Conservation (phyloP, 768 basidiomycete genomes). For the Tricholoma matsutake region DNA sequence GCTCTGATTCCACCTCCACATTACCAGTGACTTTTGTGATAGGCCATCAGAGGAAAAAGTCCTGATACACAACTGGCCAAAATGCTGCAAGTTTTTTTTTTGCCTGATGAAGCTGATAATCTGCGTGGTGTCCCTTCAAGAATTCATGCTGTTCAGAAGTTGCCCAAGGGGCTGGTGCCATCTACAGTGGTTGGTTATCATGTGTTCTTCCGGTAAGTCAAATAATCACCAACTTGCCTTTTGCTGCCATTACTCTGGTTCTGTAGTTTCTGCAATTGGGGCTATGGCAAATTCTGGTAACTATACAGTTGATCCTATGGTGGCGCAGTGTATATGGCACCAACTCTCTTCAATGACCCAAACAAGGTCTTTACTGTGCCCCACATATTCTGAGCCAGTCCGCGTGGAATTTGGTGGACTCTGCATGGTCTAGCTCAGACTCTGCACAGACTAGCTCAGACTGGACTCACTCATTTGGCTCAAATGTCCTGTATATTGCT, state of each 20-base stretch:
- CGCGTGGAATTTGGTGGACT: no score
- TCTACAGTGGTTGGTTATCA: not conserved
- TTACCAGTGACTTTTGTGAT: not conserved
- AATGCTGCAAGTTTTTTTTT: conserved; percentile 3
- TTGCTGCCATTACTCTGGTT: not conserved
- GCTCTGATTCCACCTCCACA: no score
- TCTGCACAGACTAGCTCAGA: no score
- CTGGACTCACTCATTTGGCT: no score
- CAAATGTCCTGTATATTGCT: no score
- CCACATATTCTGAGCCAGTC: no score
- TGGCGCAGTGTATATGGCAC: no score
- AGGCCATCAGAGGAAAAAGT: not conserved
- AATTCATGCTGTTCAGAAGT: conserved; percentile 6
- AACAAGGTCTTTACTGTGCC: no score
- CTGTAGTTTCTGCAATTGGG: not conserved
- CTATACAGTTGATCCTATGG: no score
- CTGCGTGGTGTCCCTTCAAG: not conserved
- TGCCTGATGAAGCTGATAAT: no score
- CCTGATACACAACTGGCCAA: conserved; percentile 4
- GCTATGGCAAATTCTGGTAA: not conserved
- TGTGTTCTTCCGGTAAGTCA: not conserved
- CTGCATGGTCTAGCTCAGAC: no score
- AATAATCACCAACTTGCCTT: not conserved
- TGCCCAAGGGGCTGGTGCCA: conserved; percentile 9
- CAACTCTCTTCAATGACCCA: not conserved